Evolutionary conservation across 495 filamentous ascomycete species (phyloP), one percentile per base, ranked within the genome.

Genomic region (Hypoxylon intermedium): DNA sequence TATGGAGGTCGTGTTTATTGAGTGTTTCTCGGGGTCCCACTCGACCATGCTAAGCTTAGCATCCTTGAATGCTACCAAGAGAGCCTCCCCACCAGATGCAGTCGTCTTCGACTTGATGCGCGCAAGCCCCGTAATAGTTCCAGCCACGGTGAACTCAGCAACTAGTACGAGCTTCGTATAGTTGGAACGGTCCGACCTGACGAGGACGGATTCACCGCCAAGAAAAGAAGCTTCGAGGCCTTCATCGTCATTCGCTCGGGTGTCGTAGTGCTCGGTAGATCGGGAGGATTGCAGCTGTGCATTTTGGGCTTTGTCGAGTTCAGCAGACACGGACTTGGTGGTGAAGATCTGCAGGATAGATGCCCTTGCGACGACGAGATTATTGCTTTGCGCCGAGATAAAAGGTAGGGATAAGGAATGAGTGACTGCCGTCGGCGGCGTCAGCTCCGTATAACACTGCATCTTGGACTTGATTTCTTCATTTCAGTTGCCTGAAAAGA

Each of bases 11-110:
- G 94, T 99, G 21, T 84, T 84, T 47, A 98, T 84, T 19, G 82
- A 81, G 69, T 90, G 78, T 33, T 83, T 83, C 64, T 89, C 87
- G 15, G 90, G 85, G 72, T 99, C 90, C 94, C 94, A 99, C 78
- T 96, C 91, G 47, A 97, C 84, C 77, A 98, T 77, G 71, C 89
- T 92, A 55, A 97, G 79, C 73, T 94, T 96, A 20, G 94, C 95
- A 78, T 98, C 92, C 60, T 87, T 86, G 66, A 93, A 85, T 2
- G 92, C 86, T 19, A 97, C 59, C 28, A 99, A 75, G 21, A 99
- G 82, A n/a, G 87, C 87, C 40, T 96, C 89, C 41, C 87, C 91
- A 1, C 91, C 90, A n/a, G 89, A 88, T 51, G 85, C 89, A 12
- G 87, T 85, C 43, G 79, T 83, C 37, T 83, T 72, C 0, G 83